phyloP scores from a whole-genome alignment of 768 basidiomycete genomes.

The Boletus tomentosulus region DNA sequence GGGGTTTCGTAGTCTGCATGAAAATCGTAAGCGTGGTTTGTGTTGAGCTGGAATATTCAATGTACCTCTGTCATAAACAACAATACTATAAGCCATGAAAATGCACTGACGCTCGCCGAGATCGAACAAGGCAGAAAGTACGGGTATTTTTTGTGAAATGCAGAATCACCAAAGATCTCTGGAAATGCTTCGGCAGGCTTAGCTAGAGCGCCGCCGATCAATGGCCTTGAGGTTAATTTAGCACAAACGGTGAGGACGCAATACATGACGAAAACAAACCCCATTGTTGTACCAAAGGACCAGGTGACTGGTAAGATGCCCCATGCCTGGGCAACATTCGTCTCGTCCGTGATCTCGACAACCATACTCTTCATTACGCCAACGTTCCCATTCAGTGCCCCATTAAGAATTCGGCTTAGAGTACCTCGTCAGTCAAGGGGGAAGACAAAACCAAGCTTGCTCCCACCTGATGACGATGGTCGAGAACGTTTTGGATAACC shows the following conservation, averaged over 20 bases:
- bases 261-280: conserved; percentile 30
- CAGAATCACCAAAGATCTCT: conserved; percentile 46
- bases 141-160: conserved; percentile 61
- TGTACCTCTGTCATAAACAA: conserved; percentile 54
- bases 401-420: conserved; percentile 41
- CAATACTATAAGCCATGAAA: conserved; percentile 48
- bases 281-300: conserved; percentile 39
- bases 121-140: conserved; percentile 73
- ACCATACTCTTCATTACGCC: conserved; percentile 46
- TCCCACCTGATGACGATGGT: conserved; percentile 38
- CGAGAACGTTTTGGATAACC: conserved; percentile 45
- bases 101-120: conserved; percentile 48
- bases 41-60: background rate
- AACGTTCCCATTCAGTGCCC: conserved; percentile 54
- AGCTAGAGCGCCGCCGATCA: conserved; percentile 64
- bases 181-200: conserved; percentile 67
- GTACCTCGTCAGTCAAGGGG: background rate
- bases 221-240: conserved; percentile 43
- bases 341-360: conserved; percentile 39
- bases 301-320: conserved; percentile 54
- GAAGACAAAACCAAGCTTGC: background rate
- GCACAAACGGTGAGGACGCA: background rate
- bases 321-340: conserved; percentile 40
- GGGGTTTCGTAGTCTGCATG: conserved; percentile 14
- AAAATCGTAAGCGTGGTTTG: background rate